Conservation (phyloP, 306 rosid species). For the Amphicarpaea edgeworthii region DNA sequence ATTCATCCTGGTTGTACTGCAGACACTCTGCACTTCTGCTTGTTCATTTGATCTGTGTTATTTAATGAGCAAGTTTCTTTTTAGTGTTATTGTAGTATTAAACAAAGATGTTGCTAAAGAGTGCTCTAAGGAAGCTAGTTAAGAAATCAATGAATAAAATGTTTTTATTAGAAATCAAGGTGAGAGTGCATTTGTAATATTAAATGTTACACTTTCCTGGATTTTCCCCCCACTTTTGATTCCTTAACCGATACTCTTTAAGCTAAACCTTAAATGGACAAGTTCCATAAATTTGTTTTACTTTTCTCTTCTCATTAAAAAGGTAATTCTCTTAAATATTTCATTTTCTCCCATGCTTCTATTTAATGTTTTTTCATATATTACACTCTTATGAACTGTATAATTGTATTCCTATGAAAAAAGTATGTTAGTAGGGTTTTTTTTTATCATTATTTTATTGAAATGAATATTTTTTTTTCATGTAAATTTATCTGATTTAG, state of each 20-base stretch:
- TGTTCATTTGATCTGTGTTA: constrained; percentile 2
- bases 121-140: neutral
- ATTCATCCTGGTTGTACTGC: neutral
- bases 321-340: neutral
- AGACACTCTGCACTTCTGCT: neutral
- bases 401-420: neutral
- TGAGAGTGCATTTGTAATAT: neutral
- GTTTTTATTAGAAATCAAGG: neutral
- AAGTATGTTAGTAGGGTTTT: neutral
- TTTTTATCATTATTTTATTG: neutral
- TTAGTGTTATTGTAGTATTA: neutral
- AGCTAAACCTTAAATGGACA: neutral
- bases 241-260: neutral
- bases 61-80: neutral
- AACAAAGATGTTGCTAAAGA: neutral
- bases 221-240: neutral
- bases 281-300: neutral
- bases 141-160: neutral
- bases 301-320: neutral
- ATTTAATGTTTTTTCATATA: neutral
- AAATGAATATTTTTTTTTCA: neutral
- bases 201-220: neutral
- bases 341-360: neutral
- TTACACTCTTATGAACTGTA: neutral
- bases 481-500: neutral